Conservation (phyloP, 2,329 filamentous ascomycete genomes). For the Grosmannia penicillata region DNA sequence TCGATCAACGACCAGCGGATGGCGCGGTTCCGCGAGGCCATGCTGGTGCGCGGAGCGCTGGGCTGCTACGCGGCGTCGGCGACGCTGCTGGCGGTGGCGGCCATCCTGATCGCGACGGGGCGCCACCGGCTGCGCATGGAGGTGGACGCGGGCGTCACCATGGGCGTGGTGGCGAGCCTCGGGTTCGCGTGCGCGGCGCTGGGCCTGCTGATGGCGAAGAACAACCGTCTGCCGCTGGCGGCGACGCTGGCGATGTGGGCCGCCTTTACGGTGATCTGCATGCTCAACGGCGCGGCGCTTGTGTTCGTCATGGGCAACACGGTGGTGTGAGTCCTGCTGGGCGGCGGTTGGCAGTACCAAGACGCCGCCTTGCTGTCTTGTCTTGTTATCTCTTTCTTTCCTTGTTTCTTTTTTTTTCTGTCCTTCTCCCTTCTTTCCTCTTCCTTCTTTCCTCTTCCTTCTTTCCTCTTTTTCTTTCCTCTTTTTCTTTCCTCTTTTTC, state of each 20-base stretch:
- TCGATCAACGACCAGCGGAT: slow-evolving; percentile 36
- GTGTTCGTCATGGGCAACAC: slow-evolving; percentile 32
- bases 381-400: background rate
- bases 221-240: slow-evolving; percentile 25
- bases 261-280: slow-evolving; percentile 29
- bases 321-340: background rate
- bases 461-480: background rate
- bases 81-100: slow-evolving; percentile 48
- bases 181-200: slow-evolving; percentile 48
- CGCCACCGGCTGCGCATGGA: slow-evolving; percentile 52
- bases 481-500: background rate
- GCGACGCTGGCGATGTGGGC: slow-evolving; percentile 26
- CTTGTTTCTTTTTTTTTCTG: background rate
- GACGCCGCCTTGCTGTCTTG: no score
- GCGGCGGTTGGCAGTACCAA: background rate
- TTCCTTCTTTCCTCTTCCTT: background rate
- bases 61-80: slow-evolving; percentile 44
- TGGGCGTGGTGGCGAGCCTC: slow-evolving; percentile 53
- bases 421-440: no score
- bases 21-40: slow-evolving; percentile 33
- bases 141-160: slow-evolving; percentile 57
- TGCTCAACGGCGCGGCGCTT: slow-evolving; percentile 35
- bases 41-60: slow-evolving; percentile 38
- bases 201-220: slow-evolving; percentile 39
- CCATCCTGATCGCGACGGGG: slow-evolving; percentile 52